Evolutionary conservation across 331 rosid species (phyloP).

Genomic region (Quercus tomentella): DNA sequence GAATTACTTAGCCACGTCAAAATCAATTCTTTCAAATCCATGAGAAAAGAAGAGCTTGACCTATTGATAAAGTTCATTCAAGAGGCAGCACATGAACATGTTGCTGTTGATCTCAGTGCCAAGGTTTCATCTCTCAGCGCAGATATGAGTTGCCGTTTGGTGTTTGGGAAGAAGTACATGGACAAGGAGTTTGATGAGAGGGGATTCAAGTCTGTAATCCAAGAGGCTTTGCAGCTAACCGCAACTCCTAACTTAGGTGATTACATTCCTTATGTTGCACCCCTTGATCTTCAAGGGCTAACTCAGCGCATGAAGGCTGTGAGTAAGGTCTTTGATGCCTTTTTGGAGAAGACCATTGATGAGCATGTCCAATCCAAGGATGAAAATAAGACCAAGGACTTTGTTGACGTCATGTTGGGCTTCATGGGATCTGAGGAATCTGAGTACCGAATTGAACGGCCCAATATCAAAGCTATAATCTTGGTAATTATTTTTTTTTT

Average conservation of each 20-base stretch:
- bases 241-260: constrained; percentile 47
- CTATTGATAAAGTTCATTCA: constrained; percentile 24
- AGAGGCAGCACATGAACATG: constrained; percentile 20
- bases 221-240: constrained; percentile 24
- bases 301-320: constrained; percentile 32
- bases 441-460: constrained; percentile 37
- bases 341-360: constrained; percentile 49
- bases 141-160: constrained; percentile 46
- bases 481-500: constrained; percentile 38
- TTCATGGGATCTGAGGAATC: constrained; percentile 37
- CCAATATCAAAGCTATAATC: constrained; percentile 55
- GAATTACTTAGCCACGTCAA: constrained; percentile 45
- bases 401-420: constrained; percentile 60
- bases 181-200: constrained; percentile 40
- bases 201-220: constrained; percentile 45
- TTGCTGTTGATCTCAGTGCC: constrained; percentile 40
- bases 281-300: constrained; percentile 61
- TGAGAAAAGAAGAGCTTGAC: constrained; percentile 50
- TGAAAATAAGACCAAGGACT: constrained; percentile 34
- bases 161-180: constrained; percentile 48
- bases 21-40: constrained; percentile 30
- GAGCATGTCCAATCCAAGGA: constrained; percentile 32
- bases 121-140: constrained; percentile 30
- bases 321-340: constrained; percentile 37
- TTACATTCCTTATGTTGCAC: constrained; percentile 44